Percentiles rank a stretch among this genome's conserved stretches.
Conservation (phyloP, 208 protist species). For the Trypanosoma theileri region DNA sequence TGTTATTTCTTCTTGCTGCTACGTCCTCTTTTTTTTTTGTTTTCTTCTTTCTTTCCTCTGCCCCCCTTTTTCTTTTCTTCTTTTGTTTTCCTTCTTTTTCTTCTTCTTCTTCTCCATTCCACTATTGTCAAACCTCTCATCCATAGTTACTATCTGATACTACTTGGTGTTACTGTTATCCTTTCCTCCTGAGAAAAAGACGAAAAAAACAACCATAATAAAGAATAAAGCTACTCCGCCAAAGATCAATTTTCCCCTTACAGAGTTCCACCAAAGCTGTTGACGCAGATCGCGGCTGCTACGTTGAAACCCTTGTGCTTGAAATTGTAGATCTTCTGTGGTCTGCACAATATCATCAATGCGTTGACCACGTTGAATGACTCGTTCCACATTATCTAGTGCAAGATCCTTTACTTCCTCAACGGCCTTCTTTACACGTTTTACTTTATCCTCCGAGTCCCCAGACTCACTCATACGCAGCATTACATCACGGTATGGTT, state of each 20-base stretch:
- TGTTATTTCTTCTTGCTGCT: neutral
- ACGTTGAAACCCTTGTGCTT: conserved; percentile 86
- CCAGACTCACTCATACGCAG: conserved; percentile 39
- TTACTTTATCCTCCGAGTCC: conserved; percentile 59
- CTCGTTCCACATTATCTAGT: conserved; percentile 84
- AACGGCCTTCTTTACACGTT: conserved; percentile 69
- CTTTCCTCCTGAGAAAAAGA: conserved; percentile 51
- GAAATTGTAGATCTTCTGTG: conserved; percentile 85
- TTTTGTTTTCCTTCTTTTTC: neutral
- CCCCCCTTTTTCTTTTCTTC: neutral
- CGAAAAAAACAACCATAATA: conserved; percentile 78
- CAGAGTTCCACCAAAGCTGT: conserved; percentile 88
- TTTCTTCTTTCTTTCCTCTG: neutral
- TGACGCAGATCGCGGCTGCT: conserved; percentile 78
- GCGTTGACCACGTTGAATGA: conserved; percentile 73
- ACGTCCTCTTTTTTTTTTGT: neutral
- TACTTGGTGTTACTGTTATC: conserved; percentile 8
- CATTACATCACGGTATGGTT: conserved; percentile 66
- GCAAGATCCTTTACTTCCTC: conserved; percentile 84
- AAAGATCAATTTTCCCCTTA: conserved; percentile 76
- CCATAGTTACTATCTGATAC: neutral
- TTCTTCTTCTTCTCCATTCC: conserved; percentile 5
- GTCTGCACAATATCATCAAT: conserved; percentile 91
- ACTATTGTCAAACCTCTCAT: neutral
- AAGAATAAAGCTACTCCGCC: conserved; percentile 56